phyloP scores from a whole-genome alignment of 805 yeast genomes.

The Cephaloascus fragrans region DNA sequence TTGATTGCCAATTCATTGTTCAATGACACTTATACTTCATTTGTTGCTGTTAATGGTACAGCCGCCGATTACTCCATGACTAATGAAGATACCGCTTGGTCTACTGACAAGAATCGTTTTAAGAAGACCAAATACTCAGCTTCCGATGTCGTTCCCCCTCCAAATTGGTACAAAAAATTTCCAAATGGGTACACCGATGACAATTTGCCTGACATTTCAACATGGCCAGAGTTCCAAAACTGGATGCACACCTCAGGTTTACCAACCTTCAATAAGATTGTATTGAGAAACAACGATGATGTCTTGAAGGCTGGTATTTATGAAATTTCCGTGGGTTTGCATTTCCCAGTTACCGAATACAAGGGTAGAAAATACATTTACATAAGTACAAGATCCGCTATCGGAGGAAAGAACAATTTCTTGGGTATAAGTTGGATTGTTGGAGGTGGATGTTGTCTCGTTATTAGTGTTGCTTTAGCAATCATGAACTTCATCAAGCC shows the following conservation, averaged over 20 bases:
- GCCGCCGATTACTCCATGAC: conserved; percentile 20
- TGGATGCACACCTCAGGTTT: conserved; percentile 36
- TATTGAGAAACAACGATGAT: conserved; percentile 51
- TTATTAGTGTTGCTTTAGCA: conserved; percentile 43
- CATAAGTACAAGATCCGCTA: conserved; percentile 58
- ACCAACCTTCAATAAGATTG: conserved; percentile 35
- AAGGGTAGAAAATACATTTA: conserved; percentile 61
- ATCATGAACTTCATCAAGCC: conserved; percentile 52
- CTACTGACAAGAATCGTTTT: conserved; percentile 24
- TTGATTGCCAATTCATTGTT: conserved; percentile 86
- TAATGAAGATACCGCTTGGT: conserved; percentile 31
- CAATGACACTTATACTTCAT: conserved; percentile 59
- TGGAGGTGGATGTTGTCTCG: conserved; percentile 61
- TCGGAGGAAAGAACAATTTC: conserved; percentile 71
- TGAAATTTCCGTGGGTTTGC: conserved; percentile 57
- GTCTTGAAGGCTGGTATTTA: conserved; percentile 48
- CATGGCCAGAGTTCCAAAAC: conserved; percentile 34
- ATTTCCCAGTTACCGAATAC: conserved; percentile 68
- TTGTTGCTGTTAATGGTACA: conserved; percentile 27
- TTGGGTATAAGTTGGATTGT: conserved; percentile 68
- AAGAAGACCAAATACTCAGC: conserved; percentile 28
- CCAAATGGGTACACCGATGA: conserved; percentile 33
- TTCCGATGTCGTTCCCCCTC: conserved; percentile 31
- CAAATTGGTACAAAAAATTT: conserved; percentile 31
- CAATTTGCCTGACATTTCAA: conserved; percentile 32